These are phyloP conservation scores for Leishmania tarentolae DNA, from an alignment of 208 protist genomes.

Conservation along the genomic window DNA sequence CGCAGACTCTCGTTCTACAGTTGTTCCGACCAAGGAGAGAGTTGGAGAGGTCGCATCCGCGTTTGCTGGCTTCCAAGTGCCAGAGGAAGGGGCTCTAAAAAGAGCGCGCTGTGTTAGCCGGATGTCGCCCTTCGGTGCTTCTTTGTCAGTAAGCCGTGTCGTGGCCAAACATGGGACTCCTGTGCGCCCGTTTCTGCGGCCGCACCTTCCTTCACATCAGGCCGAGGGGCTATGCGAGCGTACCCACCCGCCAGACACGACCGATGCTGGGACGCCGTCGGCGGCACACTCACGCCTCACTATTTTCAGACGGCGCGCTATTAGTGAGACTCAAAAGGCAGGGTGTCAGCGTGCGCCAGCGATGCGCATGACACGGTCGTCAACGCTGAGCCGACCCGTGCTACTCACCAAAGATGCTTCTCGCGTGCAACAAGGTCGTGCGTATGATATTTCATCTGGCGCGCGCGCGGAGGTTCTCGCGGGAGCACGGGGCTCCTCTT, in stretches of 20 bases:
- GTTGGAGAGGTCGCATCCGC: not conserved
- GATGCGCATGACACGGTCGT: conserved; percentile 18
- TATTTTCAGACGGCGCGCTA: not conserved
- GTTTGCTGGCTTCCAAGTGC: not conserved
- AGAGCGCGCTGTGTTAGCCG: conserved; percentile 1
- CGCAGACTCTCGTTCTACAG: not conserved
- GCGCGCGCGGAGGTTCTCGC: not conserved
- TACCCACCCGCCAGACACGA: not conserved
- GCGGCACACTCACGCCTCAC: conserved; percentile 2
- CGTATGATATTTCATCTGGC: not conserved
- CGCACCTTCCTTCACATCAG: not conserved
- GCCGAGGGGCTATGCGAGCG: not conserved
- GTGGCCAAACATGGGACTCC: not conserved
- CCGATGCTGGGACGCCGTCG: not conserved
- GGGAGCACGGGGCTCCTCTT: not conserved
- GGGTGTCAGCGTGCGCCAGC: conserved; percentile 3
- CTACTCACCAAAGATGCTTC: conserved; percentile 21
- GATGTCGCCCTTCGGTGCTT: not conserved
- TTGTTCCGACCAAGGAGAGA: not conserved
- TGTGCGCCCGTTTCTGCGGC: conserved; percentile 12
- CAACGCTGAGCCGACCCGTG: conserved; percentile 21
- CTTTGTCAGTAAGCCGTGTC: not conserved
- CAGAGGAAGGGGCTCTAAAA: not conserved
- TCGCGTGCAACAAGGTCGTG: not conserved
- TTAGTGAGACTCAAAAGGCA: not conserved